Evolutionary conservation across 768 basidiomycete species (phyloP).

Genomic region (Ramaria sp.): DNA sequence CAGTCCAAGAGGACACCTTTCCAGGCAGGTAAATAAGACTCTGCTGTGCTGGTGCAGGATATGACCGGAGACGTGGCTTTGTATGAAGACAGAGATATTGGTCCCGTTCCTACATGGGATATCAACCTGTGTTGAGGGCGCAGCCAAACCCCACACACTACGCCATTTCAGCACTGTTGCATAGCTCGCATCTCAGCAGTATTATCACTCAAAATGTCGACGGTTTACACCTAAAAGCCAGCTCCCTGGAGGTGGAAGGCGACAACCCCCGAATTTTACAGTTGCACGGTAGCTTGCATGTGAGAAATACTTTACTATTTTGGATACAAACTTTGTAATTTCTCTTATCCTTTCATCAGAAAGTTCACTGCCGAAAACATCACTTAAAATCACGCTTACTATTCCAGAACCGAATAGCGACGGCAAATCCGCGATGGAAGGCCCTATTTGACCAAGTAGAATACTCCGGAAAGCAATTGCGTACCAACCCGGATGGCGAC

Average conservation of each 20-base stretch:
- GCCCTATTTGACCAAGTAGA: conserved; percentile 45
- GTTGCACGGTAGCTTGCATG: conserved; percentile 83
- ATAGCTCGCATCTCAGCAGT: conserved; percentile 45
- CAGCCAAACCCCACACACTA: conserved; percentile 85
- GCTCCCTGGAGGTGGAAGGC: conserved; percentile 33
- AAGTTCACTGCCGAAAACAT: conserved; percentile 66
- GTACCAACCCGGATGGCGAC: conserved; percentile 92
- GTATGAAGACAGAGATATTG: conserved; percentile 74
- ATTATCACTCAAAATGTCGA: conserved; percentile 88
- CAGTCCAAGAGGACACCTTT: conserved; percentile 54
- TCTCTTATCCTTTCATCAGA: conserved; percentile 33
- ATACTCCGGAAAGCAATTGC: conserved; percentile 42
- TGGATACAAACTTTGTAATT: too few species aligned
- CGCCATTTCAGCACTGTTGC: conserved; percentile 73
- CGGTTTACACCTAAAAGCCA: conserved; percentile 80
- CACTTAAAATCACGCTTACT: conserved; percentile 55
- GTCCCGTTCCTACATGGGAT: conserved; percentile 71
- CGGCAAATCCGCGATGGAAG: conserved; percentile 72
- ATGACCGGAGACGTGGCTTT: neutral
- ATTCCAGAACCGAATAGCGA: conserved; percentile 68
- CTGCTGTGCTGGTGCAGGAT: neutral
- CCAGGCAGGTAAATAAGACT: conserved; percentile 39
- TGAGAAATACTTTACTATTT: conserved; percentile 21
- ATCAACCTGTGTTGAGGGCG: conserved; percentile 74
- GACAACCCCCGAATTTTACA: conserved; percentile 50